Percentiles rank a stretch among this genome's conserved stretches.
Conservation (phyloP, 1,139 yeast species). For the Hyphopichia pseudoburtonii region DNA sequence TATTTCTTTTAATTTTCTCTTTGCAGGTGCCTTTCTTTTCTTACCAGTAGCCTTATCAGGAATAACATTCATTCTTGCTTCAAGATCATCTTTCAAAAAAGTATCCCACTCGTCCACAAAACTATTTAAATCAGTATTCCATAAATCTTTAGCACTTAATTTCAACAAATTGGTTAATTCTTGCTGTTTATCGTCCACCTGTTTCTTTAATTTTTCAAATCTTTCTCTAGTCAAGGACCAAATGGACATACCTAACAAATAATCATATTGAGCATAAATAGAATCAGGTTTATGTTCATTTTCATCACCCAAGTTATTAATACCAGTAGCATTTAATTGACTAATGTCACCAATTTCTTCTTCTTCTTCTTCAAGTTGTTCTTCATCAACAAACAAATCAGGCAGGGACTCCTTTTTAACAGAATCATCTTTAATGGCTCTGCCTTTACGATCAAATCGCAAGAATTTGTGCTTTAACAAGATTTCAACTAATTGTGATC, state of each 20-base stretch:
- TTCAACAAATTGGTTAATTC: constrained; percentile 69
- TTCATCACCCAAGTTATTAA: constrained; percentile 32
- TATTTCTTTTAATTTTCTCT: constrained; percentile 14
- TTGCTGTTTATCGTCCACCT: constrained; percentile 67
- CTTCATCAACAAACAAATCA: constrained; percentile 24
- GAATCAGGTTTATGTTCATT: constrained; percentile 41
- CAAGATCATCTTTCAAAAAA: constrained; percentile 44
- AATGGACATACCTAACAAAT: constrained; percentile 81
- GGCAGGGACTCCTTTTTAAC: constrained; percentile 10
- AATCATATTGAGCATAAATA: constrained; percentile 63
- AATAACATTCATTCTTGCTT: constrained; percentile 30
- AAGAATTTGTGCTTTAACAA: constrained; percentile 69
- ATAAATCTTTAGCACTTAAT: constrained; percentile 80
- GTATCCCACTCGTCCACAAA: constrained; percentile 67
- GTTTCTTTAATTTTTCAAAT: constrained; percentile 74
- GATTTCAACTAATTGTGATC: constrained; percentile 61
- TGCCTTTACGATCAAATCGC: constrained; percentile 69
- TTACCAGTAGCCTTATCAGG: constrained; percentile 30
- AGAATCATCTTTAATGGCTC: constrained; percentile 33
- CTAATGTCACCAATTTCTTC: constrained; percentile 42
- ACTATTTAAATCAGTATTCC: constrained; percentile 79
- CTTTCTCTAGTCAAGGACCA: constrained; percentile 93
- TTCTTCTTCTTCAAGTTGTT: constrained; percentile 34
- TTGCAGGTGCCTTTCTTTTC: constrained; percentile 21
- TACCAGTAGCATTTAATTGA: constrained; percentile 25